These are phyloP conservation scores for Ogataea ramenticola DNA, from an alignment of 805 yeast species.

Conservation along the genomic window DNA sequence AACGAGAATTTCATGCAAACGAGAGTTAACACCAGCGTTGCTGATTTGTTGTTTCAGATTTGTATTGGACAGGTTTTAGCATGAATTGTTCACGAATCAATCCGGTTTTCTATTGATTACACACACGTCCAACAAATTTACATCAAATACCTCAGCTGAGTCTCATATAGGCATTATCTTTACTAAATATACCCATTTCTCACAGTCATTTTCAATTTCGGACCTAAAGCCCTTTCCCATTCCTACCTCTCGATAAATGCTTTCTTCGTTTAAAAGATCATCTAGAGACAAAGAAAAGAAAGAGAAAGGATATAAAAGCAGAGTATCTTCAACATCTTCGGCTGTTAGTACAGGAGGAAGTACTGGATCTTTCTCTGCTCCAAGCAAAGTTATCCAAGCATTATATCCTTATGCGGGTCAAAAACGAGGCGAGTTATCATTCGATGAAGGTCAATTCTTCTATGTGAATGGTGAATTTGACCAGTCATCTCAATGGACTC, in stretches of 20 bases:
- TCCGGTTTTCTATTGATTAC: too few species aligned
- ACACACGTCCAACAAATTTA: too few species aligned
- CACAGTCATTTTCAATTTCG: neutral
- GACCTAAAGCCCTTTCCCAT: neutral
- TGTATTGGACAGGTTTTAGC: neutral
- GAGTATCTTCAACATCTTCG: slow-evolving; percentile 16
- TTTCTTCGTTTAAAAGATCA: slow-evolving; percentile 24
- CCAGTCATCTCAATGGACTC: slow-evolving; percentile 53
- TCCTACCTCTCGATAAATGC: slow-evolving; percentile 9
- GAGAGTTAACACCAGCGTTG: too few species aligned
- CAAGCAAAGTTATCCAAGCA: slow-evolving; percentile 81
- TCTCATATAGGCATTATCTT: neutral
- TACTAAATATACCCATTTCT: neutral
- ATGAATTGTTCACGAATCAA: too few species aligned
- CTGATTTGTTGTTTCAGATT: neutral
- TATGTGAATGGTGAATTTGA: slow-evolving; percentile 61
- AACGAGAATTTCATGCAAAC: neutral
- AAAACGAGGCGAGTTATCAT: slow-evolving; percentile 73
- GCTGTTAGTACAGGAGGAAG: slow-evolving; percentile 2
- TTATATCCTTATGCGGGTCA: slow-evolving; percentile 70
- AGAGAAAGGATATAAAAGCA: slow-evolving; percentile 8
- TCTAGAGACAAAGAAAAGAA: slow-evolving; percentile 24
- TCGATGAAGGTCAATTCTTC: slow-evolving; percentile 80
- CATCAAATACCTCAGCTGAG: too few species aligned
- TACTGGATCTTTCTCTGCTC: slow-evolving; percentile 32